These are phyloP conservation scores for Telfairia occidentalis DNA, from an alignment of 331 rosid genomes.

Conservation along the genomic window DNA sequence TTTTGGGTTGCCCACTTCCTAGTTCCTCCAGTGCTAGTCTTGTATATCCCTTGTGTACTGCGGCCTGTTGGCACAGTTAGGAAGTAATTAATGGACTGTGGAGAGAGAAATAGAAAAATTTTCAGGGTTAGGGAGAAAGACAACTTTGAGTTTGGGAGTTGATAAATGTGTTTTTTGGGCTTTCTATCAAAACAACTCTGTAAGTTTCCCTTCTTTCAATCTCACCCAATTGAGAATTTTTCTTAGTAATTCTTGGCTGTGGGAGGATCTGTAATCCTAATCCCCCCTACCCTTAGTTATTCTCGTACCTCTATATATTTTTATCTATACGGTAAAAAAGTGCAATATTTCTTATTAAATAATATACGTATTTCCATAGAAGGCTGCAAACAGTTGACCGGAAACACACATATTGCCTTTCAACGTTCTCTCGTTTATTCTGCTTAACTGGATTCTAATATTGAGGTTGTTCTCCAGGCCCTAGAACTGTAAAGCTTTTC, in stretches of 20 bases:
- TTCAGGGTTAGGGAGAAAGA: not conserved
- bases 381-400: not conserved
- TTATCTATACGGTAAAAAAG: not conserved
- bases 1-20: not conserved
- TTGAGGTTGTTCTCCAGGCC: conserved; percentile 42
- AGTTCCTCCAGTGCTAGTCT: not conserved
- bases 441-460: conserved; percentile 9
- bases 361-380: not conserved
- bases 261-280: not conserved
- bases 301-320: not conserved
- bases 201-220: not conserved
- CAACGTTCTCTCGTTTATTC: not conserved
- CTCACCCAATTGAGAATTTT: not conserved
- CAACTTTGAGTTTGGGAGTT: not conserved
- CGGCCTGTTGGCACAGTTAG: not conserved
- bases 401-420: not conserved
- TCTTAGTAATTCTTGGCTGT: not conserved
- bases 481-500: conserved; percentile 81
- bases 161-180: not conserved
- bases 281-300: not conserved
- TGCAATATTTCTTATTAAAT: not conserved
- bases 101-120: not conserved
- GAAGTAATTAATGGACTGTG: not conserved
- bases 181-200: not conserved
- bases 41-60: not conserved